A percentile compares a stretch with the other conserved stretches of the same genome.
Conservation (phyloP, 768 basidiomycete species). For the Mycena chlorophos region DNA sequence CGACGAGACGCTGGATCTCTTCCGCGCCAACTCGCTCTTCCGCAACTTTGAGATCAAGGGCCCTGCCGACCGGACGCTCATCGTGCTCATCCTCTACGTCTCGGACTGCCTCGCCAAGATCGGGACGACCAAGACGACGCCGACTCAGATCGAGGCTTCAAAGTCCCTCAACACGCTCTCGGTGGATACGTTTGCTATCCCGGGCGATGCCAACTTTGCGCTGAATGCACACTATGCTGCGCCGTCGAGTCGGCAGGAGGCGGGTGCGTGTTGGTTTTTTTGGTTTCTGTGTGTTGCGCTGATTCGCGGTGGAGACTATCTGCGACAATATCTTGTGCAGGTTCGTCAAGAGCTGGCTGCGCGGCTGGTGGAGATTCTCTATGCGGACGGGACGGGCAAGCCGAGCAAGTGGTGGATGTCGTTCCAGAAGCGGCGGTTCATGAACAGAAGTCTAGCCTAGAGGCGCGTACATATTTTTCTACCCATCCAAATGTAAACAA, state of each 20-base stretch:
- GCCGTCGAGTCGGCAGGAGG: conserved; percentile 73
- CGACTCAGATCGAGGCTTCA: conserved; percentile 78
- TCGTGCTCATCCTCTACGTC: conserved; percentile 95
- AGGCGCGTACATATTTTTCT: conserved; percentile 24
- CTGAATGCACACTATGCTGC: conserved; percentile 89
- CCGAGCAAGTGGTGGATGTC: conserved; percentile 99
- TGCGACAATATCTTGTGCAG: conserved; percentile 90
- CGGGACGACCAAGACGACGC: conserved; percentile 65
- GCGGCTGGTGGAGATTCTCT: conserved; percentile 83
- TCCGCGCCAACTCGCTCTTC: conserved; percentile 98
- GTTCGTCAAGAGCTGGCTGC: conserved; percentile 89
- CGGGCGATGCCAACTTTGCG: conserved; percentile 94
- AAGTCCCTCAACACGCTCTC: conserved; percentile 90
- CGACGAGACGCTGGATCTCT: conserved; percentile 94
- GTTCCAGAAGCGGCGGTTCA: conserved; percentile 96
- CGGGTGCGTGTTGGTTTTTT: conserved; percentile 51
- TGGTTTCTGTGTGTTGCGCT: background rate
- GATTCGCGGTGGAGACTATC: conserved; percentile 57
- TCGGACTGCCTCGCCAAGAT: conserved; percentile 96
- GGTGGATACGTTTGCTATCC: conserved; percentile 90
- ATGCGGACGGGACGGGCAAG: conserved; percentile 89
- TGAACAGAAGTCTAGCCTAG: conserved; percentile 79
- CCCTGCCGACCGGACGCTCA: conserved; percentile 91
- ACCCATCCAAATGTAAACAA: no score
- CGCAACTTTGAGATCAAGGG: conserved; percentile 99